phyloP scores from a whole-genome alignment of 805 yeast species.

The Kodamaea kaohsiungensis region DNA sequence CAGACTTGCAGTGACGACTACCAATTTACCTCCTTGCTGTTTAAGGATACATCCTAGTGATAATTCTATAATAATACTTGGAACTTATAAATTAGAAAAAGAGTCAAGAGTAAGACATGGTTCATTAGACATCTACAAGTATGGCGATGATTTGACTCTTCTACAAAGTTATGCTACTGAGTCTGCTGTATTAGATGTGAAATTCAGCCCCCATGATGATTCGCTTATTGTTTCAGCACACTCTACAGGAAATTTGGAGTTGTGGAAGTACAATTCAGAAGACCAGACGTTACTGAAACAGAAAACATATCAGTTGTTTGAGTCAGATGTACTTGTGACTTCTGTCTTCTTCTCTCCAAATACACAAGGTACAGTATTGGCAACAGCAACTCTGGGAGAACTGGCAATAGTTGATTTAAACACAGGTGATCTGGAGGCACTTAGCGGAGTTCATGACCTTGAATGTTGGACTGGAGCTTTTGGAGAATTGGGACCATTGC shows the following conservation, averaged over 20 bases:
- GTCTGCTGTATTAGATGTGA: conserved; percentile 78
- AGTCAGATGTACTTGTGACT: conserved; percentile 54
- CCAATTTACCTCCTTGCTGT: conserved; percentile 83
- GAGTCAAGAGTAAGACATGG: conserved; percentile 63
- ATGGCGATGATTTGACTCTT: conserved; percentile 18
- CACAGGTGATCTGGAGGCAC: conserved; percentile 23
- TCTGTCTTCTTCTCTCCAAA: conserved; percentile 60
- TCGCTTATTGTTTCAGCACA: conserved; percentile 62
- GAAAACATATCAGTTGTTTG: conserved; percentile 45
- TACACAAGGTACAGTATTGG: conserved; percentile 37
- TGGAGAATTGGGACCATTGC: conserved; percentile 54
- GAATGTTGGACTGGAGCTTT: conserved; percentile 91
- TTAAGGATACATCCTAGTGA: conserved; percentile 59
- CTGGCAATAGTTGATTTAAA: conserved; percentile 43
- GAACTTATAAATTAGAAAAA: conserved; percentile 76
- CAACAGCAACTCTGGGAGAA: conserved; percentile 72
- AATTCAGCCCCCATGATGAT: conserved; percentile 58
- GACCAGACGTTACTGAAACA: conserved; percentile 15
- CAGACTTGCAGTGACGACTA: conserved; percentile 23
- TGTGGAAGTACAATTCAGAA: conserved; percentile 53
- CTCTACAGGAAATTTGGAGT: conserved; percentile 70
- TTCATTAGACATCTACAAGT: conserved; percentile 45
- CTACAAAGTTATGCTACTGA: conserved; percentile 36
- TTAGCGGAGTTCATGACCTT: conserved; percentile 51
- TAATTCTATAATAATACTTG: conserved; percentile 54